Evolutionary conservation across 179 eudicot species (phyloP).

Genomic region (Spergularia azorica): DNA sequence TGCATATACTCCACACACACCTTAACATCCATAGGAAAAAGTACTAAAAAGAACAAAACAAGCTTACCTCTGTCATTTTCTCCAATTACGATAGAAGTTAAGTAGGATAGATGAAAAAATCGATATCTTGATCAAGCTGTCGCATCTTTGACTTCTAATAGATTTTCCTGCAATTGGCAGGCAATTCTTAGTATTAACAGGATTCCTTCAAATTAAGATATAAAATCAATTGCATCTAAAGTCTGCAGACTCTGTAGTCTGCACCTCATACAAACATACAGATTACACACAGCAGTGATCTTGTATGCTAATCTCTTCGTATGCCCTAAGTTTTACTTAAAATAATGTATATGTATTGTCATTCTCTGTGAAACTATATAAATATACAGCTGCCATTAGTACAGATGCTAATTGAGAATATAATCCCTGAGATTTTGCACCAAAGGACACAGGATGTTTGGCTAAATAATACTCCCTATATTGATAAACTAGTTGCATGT

Average conservation of each 20-base stretch:
- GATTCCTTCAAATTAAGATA: background rate
- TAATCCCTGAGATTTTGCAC: background rate
- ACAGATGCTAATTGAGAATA: constrained; percentile 14
- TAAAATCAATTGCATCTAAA: background rate
- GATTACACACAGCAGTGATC: background rate
- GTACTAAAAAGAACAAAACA: too few species aligned
- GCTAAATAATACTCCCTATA: background rate
- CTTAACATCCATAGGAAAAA: too few species aligned
- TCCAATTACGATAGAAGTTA: too few species aligned
- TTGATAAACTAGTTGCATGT: background rate
- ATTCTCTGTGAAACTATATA: constrained; percentile 2
- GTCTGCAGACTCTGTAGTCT: constrained; percentile 6
- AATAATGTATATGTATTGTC: background rate
- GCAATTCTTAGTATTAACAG: background rate
- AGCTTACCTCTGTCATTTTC: too few species aligned
- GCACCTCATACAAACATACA: constrained; percentile 1
- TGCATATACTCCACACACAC: too few species aligned
- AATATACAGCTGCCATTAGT: background rate
- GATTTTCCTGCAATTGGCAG: background rate
- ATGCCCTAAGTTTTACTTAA: background rate
- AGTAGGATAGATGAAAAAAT: background rate
- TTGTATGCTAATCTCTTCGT: background rate
- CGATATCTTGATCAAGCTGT: background rate
- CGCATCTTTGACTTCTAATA: constrained; percentile 16
- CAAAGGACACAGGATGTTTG: background rate